Base-by-base conservation (phyloP, 73 alveolate species). In the Tetrahymena borealis region DNA sequence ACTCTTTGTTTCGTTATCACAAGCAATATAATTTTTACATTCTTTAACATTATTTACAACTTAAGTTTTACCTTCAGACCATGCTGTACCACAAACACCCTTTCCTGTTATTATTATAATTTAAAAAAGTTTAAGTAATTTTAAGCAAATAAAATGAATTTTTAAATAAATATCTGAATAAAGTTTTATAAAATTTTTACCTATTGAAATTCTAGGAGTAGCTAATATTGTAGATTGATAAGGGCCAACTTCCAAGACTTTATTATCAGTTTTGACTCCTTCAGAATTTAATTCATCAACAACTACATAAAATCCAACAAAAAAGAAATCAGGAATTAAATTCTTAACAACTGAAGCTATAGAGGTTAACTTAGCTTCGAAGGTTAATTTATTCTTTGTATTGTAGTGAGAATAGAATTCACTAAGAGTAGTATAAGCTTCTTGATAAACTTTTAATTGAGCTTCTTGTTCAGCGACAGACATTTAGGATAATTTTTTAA, bases 1-100 rank as follows among this genome's bases (percentile, higher is more conserved):
- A 93, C 96, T 94, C 39, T 92, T 11, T 18, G 96, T 91, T 28
- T 91, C 96, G 32, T 91, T 40, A 85, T 94, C 97, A 40, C 97
- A 94, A 11, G 97, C 97, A 15, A 93, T 94, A 33, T 94, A 94
- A 31, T 91, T 92, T 38, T 91, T 36, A 20, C 95, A 79, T 28
- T 78, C 91, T 24, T 93, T 93, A 33, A 93, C 91, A 93, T 93
- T 90, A n/a, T 93, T 90, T 32, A 78, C 78, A 93, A 93, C 78
- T 90, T 85, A 39, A 31, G 91, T 60, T 40, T 93, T 93, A 38
- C 37, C 91, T 37, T 93, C 95, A 12, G 31, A 38, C 91, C 95
- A 85, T 38, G 93, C 90, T 79, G 90, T 41, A 3, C 95, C 93
- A 40, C 93, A 93, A 79, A 79, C 60, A 39, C 95, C 91, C 28